Evolutionary conservation across 768 basidiomycete species (phyloP).

Genomic region (Suillus brevipes): DNA sequence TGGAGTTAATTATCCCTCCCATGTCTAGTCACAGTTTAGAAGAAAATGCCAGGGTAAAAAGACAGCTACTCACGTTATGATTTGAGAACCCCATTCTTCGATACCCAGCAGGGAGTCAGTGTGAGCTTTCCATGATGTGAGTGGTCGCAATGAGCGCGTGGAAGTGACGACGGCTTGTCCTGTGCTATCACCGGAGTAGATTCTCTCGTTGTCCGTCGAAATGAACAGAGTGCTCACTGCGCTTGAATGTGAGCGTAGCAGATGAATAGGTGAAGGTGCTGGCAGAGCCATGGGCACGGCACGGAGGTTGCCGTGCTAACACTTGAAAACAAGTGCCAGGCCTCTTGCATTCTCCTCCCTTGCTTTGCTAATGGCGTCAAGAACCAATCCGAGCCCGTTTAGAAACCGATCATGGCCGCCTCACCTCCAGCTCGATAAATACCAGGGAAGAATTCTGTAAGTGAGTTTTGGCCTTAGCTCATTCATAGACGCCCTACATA

Average conservation of each 20-base stretch:
- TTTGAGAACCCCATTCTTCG: slow-evolving; percentile 63
- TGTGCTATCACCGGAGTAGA: slow-evolving; percentile 84
- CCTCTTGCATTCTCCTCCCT: no score
- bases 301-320: background rate
- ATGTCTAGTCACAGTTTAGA: slow-evolving; percentile 48
- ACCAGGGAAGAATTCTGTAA: no score
- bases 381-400: no score
- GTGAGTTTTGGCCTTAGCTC: background rate
- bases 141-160: slow-evolving; percentile 70
- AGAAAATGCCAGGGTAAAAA: background rate
- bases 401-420: no score
- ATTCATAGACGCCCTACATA: background rate
- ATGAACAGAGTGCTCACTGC: slow-evolving; percentile 61
- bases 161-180: slow-evolving; percentile 80
- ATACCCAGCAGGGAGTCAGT: slow-evolving; percentile 73
- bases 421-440: no score
- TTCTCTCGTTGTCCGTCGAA: slow-evolving; percentile 70
- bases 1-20: slow-evolving; percentile 86
- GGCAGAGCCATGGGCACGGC: slow-evolving; percentile 8
- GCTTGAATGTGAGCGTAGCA: slow-evolving; percentile 71
- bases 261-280: slow-evolving; percentile 65
- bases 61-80: slow-evolving; percentile 52
- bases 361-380: no score
- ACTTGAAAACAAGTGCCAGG: background rate
- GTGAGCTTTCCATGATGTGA: slow-evolving; percentile 79